A percentile compares a stretch with the other conserved stretches of the same genome.
Conservation (phyloP, 306 rosid genomes). For the Vigna mungo region DNA sequence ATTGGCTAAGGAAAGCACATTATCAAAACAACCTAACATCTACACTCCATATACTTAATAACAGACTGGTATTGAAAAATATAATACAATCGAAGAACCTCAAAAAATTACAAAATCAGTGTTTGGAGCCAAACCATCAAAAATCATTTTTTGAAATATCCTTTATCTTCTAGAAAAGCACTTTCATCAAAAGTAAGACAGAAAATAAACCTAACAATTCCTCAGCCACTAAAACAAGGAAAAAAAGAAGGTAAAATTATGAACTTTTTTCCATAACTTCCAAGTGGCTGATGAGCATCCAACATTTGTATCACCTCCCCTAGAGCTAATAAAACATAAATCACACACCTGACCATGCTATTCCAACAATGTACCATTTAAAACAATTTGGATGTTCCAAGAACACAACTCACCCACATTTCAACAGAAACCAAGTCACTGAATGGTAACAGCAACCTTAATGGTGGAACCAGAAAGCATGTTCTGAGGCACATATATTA, state of each 20-base stretch:
- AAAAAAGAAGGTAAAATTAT: neutral
- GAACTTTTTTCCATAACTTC: slow-evolving; percentile 27
- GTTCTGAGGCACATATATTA: slow-evolving; percentile 19
- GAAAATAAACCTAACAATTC: slow-evolving; percentile 16
- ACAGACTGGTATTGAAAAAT: neutral
- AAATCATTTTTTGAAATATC: neutral
- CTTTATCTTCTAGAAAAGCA: neutral
- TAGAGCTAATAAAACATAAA: slow-evolving; percentile 39
- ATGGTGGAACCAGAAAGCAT: slow-evolving; percentile 39
- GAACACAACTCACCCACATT: slow-evolving; percentile 41
- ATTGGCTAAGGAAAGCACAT: slow-evolving; percentile 64
- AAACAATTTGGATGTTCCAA: neutral
- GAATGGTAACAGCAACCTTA: slow-evolving; percentile 10
- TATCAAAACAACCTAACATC: slow-evolving; percentile 12
- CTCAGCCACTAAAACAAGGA: slow-evolving; percentile 30
- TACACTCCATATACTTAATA: slow-evolving; percentile 36
- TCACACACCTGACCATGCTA: neutral
- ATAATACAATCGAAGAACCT: neutral
- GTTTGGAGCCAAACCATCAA: slow-evolving; percentile 26
- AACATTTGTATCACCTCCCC: slow-evolving; percentile 23
- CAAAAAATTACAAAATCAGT: slow-evolving; percentile 29
- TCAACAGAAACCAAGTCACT: slow-evolving; percentile 36
- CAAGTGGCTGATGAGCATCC: neutral
- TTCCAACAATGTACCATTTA: neutral
- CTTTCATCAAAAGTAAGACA: neutral